Evolutionary conservation across 768 basidiomycete species (phyloP).

Genomic region (Amanita subjunquillea): DNA sequence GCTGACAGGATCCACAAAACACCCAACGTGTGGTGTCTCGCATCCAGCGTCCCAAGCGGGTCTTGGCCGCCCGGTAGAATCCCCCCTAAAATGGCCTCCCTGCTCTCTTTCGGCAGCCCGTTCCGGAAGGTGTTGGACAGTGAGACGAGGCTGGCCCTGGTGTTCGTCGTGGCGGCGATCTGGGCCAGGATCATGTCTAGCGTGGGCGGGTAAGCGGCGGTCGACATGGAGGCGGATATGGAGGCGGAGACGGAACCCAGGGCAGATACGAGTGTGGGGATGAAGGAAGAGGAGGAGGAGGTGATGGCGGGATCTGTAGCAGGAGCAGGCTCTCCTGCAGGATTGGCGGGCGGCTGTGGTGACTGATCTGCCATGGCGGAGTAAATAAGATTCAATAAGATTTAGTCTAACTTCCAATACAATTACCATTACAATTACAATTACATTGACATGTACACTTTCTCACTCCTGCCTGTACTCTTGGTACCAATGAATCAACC

Average conservation of each 20-base stretch:
- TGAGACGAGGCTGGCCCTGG: constrained; percentile 19
- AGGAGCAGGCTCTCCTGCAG: no score
- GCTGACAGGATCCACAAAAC: constrained; percentile 69
- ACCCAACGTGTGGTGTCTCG: constrained; percentile 48
- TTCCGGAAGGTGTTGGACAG: constrained; percentile 36
- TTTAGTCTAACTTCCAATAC: neutral
- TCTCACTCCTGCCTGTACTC: constrained; percentile 66
- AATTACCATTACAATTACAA: neutral
- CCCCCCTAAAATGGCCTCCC: constrained; percentile 47
- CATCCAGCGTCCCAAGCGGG: constrained; percentile 50
- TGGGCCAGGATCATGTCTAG: constrained; percentile 31
- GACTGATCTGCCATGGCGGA: no score
- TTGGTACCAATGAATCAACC: constrained; percentile 96
- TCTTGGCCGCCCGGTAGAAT: constrained; percentile 51
- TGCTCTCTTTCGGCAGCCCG: constrained; percentile 43
- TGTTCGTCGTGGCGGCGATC: constrained; percentile 26
- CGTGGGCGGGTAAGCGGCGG: constrained; percentile 6
- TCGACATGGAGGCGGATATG: neutral
- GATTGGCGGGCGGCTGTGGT: no score
- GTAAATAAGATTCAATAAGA: no score
- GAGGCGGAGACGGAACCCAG: neutral
- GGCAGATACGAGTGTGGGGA: neutral
- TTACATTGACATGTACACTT: neutral
- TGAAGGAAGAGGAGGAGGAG: neutral
- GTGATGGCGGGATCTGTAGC: no score